Conservation (phyloP, 2,329 filamentous ascomycete genomes). For the Malbranchea cinnamomea region DNA sequence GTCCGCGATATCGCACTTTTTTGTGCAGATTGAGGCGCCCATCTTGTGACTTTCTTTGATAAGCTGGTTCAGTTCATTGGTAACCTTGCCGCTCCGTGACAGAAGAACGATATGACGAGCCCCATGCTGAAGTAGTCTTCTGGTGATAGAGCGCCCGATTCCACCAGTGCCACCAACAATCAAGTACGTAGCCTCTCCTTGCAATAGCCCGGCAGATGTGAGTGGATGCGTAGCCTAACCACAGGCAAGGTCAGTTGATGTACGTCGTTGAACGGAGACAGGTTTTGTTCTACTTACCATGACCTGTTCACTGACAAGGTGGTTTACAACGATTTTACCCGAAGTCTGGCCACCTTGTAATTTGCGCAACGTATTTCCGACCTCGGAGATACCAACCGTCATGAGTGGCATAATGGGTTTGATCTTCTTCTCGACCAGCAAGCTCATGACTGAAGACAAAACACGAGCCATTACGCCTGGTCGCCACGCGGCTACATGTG, state of each 20-base stretch:
- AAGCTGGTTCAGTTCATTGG: conserved; percentile 1
- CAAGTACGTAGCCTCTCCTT: conserved; percentile 12
- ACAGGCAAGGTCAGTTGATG: conserved; percentile 7
- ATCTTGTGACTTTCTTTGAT: conserved; percentile 3
- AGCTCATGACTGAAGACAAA: conserved; percentile 1
- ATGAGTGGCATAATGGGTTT: conserved; percentile 5
- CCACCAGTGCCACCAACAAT: conserved; percentile 13
- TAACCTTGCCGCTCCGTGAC: conserved; percentile 13
- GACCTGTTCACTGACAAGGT: conserved; percentile 4
- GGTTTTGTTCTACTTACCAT: conserved; percentile 11
- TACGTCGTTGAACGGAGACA: conserved; percentile 9
- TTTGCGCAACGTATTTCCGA: conserved; percentile 13
- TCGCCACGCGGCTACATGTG: conserved; percentile 4
- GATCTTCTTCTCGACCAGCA: conserved; percentile 7
- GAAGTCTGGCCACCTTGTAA: conserved; percentile 18
- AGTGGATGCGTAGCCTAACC: conserved; percentile 9
- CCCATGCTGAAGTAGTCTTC: conserved; percentile 14
- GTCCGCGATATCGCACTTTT: conserved; percentile 5
- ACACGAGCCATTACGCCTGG: conserved; percentile 3
- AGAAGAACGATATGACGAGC: conserved; percentile 17
- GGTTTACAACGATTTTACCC: conserved; percentile 13
- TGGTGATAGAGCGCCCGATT: conserved; percentile 13
- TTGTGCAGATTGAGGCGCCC: conserved; percentile 3
- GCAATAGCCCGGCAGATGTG: conserved; percentile 7
- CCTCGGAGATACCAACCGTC: conserved; percentile 9